phyloP scores from a whole-genome alignment of 768 basidiomycete genomes.

The Lentinula boryana region DNA sequence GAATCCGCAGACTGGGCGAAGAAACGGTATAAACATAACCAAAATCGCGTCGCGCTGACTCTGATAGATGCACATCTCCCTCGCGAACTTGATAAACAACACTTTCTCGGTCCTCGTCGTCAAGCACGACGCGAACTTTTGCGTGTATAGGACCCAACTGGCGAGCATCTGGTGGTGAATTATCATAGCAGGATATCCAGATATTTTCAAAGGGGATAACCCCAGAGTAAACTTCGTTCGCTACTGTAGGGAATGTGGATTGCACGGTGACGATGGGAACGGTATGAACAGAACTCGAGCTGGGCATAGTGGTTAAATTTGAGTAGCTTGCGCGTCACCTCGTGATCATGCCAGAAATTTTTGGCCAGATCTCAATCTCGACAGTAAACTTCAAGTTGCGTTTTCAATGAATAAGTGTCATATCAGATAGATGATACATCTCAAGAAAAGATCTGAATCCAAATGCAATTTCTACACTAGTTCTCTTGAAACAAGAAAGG shows the following conservation, averaged over 20 bases:
- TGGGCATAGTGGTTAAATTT: background rate
- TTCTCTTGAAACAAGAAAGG: background rate
- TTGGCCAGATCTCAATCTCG: background rate
- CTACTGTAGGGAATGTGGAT: constrained; percentile 23
- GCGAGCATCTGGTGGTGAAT: background rate
- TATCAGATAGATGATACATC: background rate
- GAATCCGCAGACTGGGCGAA: constrained; percentile 42
- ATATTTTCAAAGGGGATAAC: constrained; percentile 52
- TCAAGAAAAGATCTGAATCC: background rate
- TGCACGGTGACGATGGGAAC: constrained; percentile 2
- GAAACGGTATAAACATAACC: constrained; percentile 35
- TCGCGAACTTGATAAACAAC: constrained; percentile 40
- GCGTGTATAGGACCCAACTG: constrained; percentile 52
- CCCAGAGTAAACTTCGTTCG: constrained; percentile 59
- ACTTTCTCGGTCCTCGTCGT: constrained; percentile 45
- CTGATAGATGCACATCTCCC: constrained; percentile 38
- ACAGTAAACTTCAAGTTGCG: too few relatives aligned
- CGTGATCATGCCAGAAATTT: background rate
- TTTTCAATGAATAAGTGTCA: too few relatives aligned
- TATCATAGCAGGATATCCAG: constrained; percentile 67
- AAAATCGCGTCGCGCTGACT: constrained; percentile 13
- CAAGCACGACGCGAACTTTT: constrained; percentile 47
- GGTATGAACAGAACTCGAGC: background rate
- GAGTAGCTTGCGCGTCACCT: background rate
- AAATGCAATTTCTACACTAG: background rate